Conservation (phyloP, 768 basidiomycete species). For the Podaxis sp. region DNA sequence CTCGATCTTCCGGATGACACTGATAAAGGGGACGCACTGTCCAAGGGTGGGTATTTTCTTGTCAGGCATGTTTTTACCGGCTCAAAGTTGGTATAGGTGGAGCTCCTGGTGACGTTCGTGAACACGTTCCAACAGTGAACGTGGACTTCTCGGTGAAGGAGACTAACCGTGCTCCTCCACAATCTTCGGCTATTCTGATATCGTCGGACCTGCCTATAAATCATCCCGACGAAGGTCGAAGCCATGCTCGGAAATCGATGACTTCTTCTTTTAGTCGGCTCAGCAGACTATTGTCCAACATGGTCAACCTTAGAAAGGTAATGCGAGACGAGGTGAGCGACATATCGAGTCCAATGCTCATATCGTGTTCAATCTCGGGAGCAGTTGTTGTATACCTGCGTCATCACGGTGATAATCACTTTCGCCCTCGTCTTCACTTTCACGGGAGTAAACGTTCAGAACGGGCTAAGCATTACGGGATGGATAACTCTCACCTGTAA, state of each 20-base stretch:
- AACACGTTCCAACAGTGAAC: conserved; percentile 1
- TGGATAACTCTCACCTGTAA: conserved; percentile 59
- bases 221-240: conserved; percentile 6
- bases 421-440: conserved; percentile 47
- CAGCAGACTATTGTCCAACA: conserved; percentile 48
- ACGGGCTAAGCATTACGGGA: conserved; percentile 41
- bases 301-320: conserved; percentile 53
- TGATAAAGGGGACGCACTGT: conserved; percentile 24
- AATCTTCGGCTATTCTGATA: not conserved
- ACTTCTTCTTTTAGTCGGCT: conserved; percentile 35
- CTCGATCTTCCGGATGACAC: conserved; percentile 27
- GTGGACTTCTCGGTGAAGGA: not conserved
- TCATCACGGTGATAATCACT: conserved; percentile 48
- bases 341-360: not conserved
- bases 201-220: not conserved
- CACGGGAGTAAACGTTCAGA: conserved; percentile 47
- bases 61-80: not conserved
- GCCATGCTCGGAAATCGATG: conserved; percentile 19
- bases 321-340: conserved; percentile 61
- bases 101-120: not conserved
- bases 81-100: not conserved
- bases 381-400: conserved; percentile 54
- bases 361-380: conserved; percentile 2
- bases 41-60: conserved; percentile 52
- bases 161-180: not conserved